Evolutionary conservation across 169 alveolate genomes (phyloP), one percentile per base, ranked within the genome.

Genomic region (Sarcocystis neurona): DNA sequence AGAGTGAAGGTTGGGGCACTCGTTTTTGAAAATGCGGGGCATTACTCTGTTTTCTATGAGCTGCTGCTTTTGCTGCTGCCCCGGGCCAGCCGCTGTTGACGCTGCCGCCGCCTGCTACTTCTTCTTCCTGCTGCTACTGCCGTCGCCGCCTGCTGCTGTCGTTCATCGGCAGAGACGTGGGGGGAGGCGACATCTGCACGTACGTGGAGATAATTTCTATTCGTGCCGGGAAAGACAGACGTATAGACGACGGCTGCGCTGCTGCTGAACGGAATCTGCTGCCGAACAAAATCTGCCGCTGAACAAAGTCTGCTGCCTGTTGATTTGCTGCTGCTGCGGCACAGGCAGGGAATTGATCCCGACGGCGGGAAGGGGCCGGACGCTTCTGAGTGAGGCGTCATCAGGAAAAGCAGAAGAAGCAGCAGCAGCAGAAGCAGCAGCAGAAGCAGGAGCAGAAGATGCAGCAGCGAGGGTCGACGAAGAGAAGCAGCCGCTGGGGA

Each of bases 41-140:
- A n/a, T n/a, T n/a, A n/a, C n/a, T n/a, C n/a, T n/a, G n/a, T n/a
- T n/a, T n/a, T n/a, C n/a, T 82, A 99, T 87, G 97, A 98, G 41
- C 98, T 98, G 68, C 94, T 90, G 68, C 88, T 77, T 18, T 97
- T 97, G 48, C 90, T 87, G n/a, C 90, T 15, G 32, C 75, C 30
- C 37, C 30, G 70, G 1, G 66, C 44, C 10, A 8, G 41, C 0
- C 8, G 39, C 63, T 78, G 37, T 10, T 10, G 10, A 15, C 63
- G 10, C 20, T 10, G n/a, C 63, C 75, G 5, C 12, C 75, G 12
- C 37, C 32, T 27, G 75, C 32, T 63, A 27, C 39, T 15, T n/a
- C 75, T 27, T 8, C 75, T 63, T n/a, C 41, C 75, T 63, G 39
- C 75, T 8, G 48, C 79, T 6, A 5, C 79, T 6, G 10, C 6